Evolutionary conservation across 306 rosid genomes (phyloP), one percentile per base, ranked within the genome.

Genomic region (Cicer arietinum): DNA sequence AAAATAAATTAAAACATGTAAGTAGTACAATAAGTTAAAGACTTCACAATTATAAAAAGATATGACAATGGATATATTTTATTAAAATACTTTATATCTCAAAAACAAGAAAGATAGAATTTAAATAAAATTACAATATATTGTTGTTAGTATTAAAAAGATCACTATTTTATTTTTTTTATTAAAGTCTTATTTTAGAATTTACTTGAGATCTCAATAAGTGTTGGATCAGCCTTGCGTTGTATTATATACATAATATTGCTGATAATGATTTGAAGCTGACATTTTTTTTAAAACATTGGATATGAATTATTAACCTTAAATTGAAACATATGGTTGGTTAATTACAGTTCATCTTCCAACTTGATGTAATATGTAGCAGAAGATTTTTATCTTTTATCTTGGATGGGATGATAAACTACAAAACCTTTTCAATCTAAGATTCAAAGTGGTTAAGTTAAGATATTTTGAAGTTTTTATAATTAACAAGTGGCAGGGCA

Each of bases 401-500:
- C 76, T 54, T 30, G 43, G 50, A 20, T 67, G 58, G 58, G 43
- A 58, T 40, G 80, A 18, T 69, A 74, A 58, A 48, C 76, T 7
- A 67, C 70, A 46, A 48, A 39, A 57, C 22, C 48, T 40, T 22
- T 53, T 41, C 62, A 67, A 48, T 74, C 44, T 6, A 74, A 67
- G 63, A 83, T 62, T 68, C 69, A 39, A 45, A 69, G 20, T 14
- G 47, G 52, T 9, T 46, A 52, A 25, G 22, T 6, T 44, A 44
- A 45, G 66, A 47, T 0, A 51, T 14, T 2, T 69, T 54, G 37
- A 45, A 35, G 30, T 72, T 77, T 65, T 16, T 42, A 5, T 41
- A 77, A 48, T 66, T 41, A 67, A 72, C 50, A 76, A 57, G 78
- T 76, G 81, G 78, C 35, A 9, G 35, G 70, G 69, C 80, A 81